Conservation (phyloP, 108 stramenopile species). For the Fragilaria crotonensis region DNA sequence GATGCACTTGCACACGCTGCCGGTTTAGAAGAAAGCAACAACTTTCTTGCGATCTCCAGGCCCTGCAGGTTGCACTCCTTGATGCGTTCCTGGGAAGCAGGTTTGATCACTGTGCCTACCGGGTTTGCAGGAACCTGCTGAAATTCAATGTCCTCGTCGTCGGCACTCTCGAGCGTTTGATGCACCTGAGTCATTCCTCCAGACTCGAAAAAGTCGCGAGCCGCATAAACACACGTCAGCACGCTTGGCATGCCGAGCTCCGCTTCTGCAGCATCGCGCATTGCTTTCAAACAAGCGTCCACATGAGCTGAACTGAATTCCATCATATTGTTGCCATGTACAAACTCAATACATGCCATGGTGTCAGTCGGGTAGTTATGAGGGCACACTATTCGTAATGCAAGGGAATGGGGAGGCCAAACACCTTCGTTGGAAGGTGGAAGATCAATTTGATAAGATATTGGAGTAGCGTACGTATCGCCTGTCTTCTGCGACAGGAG, state of each 20-base stretch:
- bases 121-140: neutral
- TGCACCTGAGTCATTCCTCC: neutral
- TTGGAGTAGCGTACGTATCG: conserved; percentile 43
- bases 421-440: conserved; percentile 34
- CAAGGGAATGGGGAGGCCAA: conserved; percentile 59
- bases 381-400: conserved; percentile 51
- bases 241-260: conserved; percentile 70
- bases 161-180: neutral
- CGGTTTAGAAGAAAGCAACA: conserved; percentile 14
- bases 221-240: conserved; percentile 54
- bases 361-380: conserved; percentile 49
- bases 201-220: conserved; percentile 55
- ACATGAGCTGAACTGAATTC: conserved; percentile 41
- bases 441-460: conserved; percentile 46
- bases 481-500: conserved; percentile 33
- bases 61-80: conserved; percentile 47
- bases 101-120: conserved; percentile 1
- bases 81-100: conserved; percentile 37
- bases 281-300: conserved; percentile 25
- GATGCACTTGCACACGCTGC: neutral
- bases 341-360: conserved; percentile 32
- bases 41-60: conserved; percentile 35
- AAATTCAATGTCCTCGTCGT: neutral
- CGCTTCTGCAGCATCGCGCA: conserved; percentile 24
- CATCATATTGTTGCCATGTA: conserved; percentile 63